Base-by-base conservation (phyloP, 768 basidiomycete species). In the Cystobasidium ongulense region DNA sequence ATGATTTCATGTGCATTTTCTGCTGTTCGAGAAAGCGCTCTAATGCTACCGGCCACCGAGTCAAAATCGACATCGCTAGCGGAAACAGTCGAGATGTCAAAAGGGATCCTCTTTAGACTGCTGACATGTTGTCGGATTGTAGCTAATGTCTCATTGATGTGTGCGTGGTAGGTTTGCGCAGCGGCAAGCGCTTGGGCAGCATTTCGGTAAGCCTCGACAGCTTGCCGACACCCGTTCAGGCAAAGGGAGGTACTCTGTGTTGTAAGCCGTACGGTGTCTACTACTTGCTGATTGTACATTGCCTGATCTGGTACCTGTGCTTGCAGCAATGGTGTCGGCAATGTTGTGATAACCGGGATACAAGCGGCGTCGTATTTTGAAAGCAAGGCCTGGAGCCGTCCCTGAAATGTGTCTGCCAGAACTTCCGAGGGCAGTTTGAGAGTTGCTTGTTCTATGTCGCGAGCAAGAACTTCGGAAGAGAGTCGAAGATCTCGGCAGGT, bases 371-470 rank as follows among this genome's bases (percentile, higher is more conserved):
- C 33, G 46, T 52, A 43, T 23, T 29, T 35, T 25, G 35, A 11
- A 17, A 27, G 29, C n/a, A 62, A 8, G n/a, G n/a, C 46, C 15
- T 21, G 25, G 13, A 64, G 23, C 11, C 63, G 72, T n/a, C n/a
- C 63, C 29, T 74, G 38, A 54, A 74, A 74, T 2, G 3, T 18
- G 8, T 31, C 52, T 43, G 73, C 63, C 74, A 75, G 29, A 10
- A 23, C 53, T 27, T 75, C 74, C 5, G 61, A 59, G 17, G 75
- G 65, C 18, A 57, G 10, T 29, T 74, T 74, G 61, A 63, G 50
- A 21, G 67, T 21, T 7, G 74, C 73, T 18, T 50, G 71, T 27
- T 75, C 59, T 15, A 62, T 61, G 5, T 76, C 76, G 1, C 72
- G 1, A 27, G 27, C 21, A 0, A 77, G 41, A 21, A 10, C 1